Conservation (phyloP, 306 rosid genomes). For the Sechiopsis laciniata region DNA sequence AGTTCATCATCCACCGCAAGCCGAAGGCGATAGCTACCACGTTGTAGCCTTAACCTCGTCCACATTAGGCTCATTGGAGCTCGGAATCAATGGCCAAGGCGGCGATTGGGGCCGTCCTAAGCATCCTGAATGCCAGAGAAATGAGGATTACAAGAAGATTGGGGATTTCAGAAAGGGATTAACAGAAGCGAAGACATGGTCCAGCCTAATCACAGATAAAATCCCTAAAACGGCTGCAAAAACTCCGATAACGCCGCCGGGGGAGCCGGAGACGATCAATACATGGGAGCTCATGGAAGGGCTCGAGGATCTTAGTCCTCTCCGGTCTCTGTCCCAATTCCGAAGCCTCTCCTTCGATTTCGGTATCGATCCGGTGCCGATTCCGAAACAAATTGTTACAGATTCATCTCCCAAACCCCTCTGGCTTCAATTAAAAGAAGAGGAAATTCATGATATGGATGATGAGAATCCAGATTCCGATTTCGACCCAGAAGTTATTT, state of each 20-base stretch:
- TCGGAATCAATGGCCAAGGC: constrained; percentile 18
- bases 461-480: constrained; percentile 30
- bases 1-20: constrained; percentile 66
- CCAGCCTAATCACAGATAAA: constrained; percentile 56
- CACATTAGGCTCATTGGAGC: constrained; percentile 64
- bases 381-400: constrained; percentile 24
- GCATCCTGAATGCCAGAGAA: neutral
- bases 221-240: constrained; percentile 44
- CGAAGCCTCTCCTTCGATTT: constrained; percentile 67
- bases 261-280: constrained; percentile 84
- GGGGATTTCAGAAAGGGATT: constrained; percentile 46
- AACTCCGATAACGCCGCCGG: constrained; percentile 66
- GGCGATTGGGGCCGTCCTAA: neutral
- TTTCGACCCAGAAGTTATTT: constrained; percentile 45
- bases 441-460: neutral
- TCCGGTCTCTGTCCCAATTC: constrained; percentile 47
- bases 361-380: constrained; percentile 28
- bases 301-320: constrained; percentile 69
- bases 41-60: constrained; percentile 78
- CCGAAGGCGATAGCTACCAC: constrained; percentile 52
- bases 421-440: constrained; percentile 39
- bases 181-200: constrained; percentile 72
- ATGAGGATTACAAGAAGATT: constrained; percentile 27
- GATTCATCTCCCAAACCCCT: constrained; percentile 37
- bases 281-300: constrained; percentile 96